These are phyloP conservation scores for Suhomyces taliae DNA, from an alignment of 1,139 yeast genomes.

Conservation along the genomic window DNA sequence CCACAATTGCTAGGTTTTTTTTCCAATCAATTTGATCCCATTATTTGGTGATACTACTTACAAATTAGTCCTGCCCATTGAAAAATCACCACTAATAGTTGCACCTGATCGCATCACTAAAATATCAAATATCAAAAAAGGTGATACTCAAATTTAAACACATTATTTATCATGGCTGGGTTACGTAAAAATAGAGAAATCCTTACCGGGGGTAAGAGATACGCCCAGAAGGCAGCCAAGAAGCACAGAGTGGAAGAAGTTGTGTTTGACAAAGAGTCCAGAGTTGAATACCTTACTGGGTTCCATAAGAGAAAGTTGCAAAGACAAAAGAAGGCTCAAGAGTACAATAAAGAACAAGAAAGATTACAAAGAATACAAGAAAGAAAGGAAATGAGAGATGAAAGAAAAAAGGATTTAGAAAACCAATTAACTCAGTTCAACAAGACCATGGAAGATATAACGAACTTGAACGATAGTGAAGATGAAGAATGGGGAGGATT, in stretches of 20 bases:
- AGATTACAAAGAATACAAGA: constrained; percentile 74
- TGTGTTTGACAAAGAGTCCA: constrained; percentile 69
- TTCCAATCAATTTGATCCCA: no score
- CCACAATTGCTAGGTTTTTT: no score
- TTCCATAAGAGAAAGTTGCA: constrained; percentile 91
- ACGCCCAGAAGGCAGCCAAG: constrained; percentile 64
- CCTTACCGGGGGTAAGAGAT: constrained; percentile 83
- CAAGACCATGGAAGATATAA: constrained; percentile 50
- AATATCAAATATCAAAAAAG: no score
- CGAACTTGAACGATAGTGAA: constrained; percentile 30
- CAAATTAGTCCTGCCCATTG: no score
- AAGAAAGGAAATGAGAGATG: constrained; percentile 67
- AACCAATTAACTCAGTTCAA: constrained; percentile 61
- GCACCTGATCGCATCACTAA: neutral
- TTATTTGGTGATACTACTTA: no score
- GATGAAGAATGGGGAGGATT: constrained; percentile 29
- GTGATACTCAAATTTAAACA: no score
- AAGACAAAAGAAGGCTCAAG: constrained; percentile 83
- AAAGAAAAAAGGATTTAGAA: constrained; percentile 64
- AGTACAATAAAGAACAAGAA: constrained; percentile 71
- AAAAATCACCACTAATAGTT: neutral
- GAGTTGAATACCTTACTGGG: constrained; percentile 85
- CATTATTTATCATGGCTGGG: constrained; percentile 15
- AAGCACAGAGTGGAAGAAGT: constrained; percentile 78
- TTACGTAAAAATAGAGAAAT: constrained; percentile 68